Evolutionary conservation across 495 filamentous ascomycete genomes (phyloP).

Genomic region (Aspergillus baeticus): DNA sequence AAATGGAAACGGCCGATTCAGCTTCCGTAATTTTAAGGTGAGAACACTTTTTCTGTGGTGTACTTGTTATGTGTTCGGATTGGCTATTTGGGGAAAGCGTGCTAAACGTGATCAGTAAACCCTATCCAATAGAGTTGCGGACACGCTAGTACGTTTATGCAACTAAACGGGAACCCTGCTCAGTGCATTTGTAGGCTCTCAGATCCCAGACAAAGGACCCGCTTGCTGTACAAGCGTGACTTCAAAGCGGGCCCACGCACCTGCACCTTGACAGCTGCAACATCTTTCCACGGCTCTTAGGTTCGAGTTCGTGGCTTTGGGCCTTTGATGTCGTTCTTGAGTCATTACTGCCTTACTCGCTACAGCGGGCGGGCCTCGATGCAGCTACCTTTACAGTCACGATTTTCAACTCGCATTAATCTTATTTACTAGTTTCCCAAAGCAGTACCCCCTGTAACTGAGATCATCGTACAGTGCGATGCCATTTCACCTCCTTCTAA

Average conservation of each 20-base stretch:
- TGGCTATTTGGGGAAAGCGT: conserved; percentile 28
- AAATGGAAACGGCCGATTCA: conserved; percentile 33
- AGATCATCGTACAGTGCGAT: background rate
- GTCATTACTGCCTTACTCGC: background rate
- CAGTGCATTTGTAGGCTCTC: conserved; percentile 12
- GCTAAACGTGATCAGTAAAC: conserved; percentile 27
- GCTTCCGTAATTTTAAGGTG: conserved; percentile 31
- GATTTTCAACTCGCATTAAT: background rate
- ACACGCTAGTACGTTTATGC: conserved; percentile 32
- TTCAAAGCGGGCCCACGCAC: conserved; percentile 29
- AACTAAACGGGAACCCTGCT: conserved; percentile 29
- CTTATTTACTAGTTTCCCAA: background rate
- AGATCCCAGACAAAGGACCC: conserved; percentile 10
- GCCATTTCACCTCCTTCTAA: background rate
- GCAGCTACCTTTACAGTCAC: background rate
- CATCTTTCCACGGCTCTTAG: conserved; percentile 11
- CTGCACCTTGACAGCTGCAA: conserved; percentile 28
- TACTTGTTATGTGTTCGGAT: conserved; percentile 26
- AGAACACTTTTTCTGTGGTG: conserved; percentile 24
- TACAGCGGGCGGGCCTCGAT: background rate
- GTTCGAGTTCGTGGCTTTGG: conserved; percentile 4
- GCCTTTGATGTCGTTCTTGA: conserved; percentile 8
- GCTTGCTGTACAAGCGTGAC: conserved; percentile 25
- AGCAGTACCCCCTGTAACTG: background rate
- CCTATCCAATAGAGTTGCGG: conserved; percentile 32